These are phyloP conservation scores for Aaosphaeria arxii DNA, from an alignment of 2,329 filamentous ascomycete species.

Conservation along the genomic window DNA sequence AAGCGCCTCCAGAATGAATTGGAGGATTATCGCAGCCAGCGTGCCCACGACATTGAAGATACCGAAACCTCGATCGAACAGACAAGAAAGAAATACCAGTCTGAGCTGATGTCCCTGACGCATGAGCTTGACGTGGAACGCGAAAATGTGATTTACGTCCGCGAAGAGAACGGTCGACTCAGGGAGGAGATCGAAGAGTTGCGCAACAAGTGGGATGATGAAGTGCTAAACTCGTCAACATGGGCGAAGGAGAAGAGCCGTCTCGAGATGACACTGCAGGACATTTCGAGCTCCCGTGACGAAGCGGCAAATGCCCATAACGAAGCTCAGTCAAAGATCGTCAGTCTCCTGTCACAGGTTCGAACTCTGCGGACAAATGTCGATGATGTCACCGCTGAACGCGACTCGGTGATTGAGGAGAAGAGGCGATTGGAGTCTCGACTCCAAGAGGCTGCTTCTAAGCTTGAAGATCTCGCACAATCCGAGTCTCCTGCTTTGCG, in stretches of 20 bases:
- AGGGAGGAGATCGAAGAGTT: constrained; percentile 96
- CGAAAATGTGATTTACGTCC: constrained; percentile 80
- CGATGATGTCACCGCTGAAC: constrained; percentile 81
- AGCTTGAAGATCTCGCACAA: constrained; percentile 81
- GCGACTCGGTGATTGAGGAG: constrained; percentile 80
- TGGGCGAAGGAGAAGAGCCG: constrained; percentile 98
- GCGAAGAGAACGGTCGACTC: constrained; percentile 80
- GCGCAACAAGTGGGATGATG: constrained; percentile 95
- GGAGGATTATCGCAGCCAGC: constrained; percentile 92
- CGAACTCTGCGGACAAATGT: constrained; percentile 77
- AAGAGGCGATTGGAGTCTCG: constrained; percentile 86
- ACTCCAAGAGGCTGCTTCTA: constrained; percentile 80
- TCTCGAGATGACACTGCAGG: constrained; percentile 82
- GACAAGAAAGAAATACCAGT: constrained; percentile 95
- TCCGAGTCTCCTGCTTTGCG: constrained; percentile 85
- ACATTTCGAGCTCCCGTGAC: constrained; percentile 86
- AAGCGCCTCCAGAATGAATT: constrained; percentile 95
- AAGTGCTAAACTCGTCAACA: constrained; percentile 94
- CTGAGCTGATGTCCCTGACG: constrained; percentile 82
- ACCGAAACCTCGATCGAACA: constrained; percentile 96
- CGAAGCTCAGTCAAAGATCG: constrained; percentile 90
- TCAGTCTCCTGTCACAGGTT: constrained; percentile 85
- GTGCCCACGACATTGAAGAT: constrained; percentile 94
- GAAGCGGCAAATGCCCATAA: constrained; percentile 92
- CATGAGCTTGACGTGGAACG: constrained; percentile 92